These are phyloP conservation scores for Aspergillus sp. DNA, from an alignment of 2,329 filamentous ascomycete species.

Conservation along the genomic window DNA sequence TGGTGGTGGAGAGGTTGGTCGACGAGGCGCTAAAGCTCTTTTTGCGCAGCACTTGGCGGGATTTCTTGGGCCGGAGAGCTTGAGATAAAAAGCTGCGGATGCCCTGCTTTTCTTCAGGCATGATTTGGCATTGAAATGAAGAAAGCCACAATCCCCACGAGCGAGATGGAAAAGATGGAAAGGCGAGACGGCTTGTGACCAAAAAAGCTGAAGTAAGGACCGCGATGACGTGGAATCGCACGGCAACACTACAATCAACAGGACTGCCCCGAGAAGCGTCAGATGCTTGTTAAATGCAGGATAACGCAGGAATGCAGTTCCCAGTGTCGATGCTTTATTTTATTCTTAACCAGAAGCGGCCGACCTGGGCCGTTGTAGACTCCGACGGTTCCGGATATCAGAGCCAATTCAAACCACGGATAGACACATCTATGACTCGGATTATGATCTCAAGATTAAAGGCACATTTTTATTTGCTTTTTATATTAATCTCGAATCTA, in stretches of 20 bases:
- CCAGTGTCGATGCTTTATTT: background rate
- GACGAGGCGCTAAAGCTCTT: constrained; percentile 30
- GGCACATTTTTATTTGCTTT: background rate
- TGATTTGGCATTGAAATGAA: constrained; percentile 25
- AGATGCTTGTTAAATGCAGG: background rate
- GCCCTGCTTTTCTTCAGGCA: constrained; percentile 30
- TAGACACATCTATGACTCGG: background rate
- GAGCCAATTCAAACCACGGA: background rate
- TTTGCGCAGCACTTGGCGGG: constrained; percentile 38
- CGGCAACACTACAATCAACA: background rate
- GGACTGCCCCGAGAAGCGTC: background rate
- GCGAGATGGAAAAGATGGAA: background rate
- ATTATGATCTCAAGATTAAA: background rate
- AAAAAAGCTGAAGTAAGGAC: constrained; percentile 4
- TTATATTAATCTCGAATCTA: background rate
- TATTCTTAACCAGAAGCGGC: background rate
- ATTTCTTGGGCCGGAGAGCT: constrained; percentile 36
- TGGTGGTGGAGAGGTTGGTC: constrained; percentile 25
- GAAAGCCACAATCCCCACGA: background rate
- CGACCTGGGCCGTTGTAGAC: background rate
- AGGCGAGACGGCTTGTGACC: background rate
- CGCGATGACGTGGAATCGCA: constrained; percentile 5
- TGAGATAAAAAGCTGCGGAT: constrained; percentile 30
- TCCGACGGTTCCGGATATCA: constrained; percentile 6
- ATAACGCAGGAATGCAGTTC: background rate